Conservation (phyloP, 2,329 filamentous ascomycete species). For the Allantophomopsis lycopodina region DNA sequence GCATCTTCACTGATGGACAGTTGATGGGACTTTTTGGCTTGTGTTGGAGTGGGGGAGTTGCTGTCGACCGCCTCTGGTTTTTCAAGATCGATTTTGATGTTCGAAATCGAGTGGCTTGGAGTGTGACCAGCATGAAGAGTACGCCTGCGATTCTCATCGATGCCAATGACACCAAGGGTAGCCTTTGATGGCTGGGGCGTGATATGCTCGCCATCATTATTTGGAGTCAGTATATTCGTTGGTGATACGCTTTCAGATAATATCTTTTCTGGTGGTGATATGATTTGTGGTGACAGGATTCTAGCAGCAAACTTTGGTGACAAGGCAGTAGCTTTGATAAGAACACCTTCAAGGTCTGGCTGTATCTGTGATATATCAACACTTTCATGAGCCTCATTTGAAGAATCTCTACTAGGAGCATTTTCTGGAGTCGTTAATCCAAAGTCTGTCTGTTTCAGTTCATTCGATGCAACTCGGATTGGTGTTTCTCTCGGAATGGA, state of each 20-base stretch:
- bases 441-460: conserved; percentile 17
- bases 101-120: conserved; percentile 38
- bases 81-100: too few relatives aligned
- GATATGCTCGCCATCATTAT: too few relatives aligned
- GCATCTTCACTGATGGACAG: neutral
- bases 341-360: conserved; percentile 44
- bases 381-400: conserved; percentile 13
- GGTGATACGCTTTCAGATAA: neutral
- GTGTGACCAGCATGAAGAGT: conserved; percentile 52
- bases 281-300: conserved; percentile 11
- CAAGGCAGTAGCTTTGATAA: conserved; percentile 38
- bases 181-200: neutral
- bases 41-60: conserved; percentile 14
- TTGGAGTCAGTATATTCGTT: neutral
- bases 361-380: conserved; percentile 45
- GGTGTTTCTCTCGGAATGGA: conserved; percentile 11
- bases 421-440: conserved; percentile 6
- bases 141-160: conserved; percentile 31
- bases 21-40: neutral
- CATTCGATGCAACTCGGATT: conserved; percentile 16
- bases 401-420: neutral
- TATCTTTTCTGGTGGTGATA: neutral
- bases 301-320: conserved; percentile 17
- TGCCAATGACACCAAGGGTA: conserved; percentile 8
- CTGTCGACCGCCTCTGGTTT: conserved; percentile 30